Evolutionary conservation across 2,329 filamentous ascomycete genomes (phyloP), one percentile per base, ranked within the genome.

Genomic region (Phialophora tarda): DNA sequence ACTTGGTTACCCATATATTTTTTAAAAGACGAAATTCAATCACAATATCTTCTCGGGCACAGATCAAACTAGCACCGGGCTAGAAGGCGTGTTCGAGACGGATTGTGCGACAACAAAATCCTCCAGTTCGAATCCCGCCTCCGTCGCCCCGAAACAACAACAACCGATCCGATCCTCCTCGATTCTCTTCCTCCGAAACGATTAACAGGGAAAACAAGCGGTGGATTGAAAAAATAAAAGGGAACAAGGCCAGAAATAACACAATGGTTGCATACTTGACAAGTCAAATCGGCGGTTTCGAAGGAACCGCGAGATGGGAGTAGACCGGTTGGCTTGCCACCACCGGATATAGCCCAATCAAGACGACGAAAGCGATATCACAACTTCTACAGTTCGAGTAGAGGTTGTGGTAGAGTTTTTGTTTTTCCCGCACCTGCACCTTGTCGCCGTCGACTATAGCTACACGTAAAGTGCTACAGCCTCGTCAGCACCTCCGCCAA

Each of bases 1-100:
- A 34, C 32, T 12, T 34, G 8, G 3, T 44, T 7, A n/a, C 2
- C 17, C 14, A 44, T 44, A 44, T 44, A 44, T n/a, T n/a, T 44
- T 44, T 44, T 44, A 1, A 17, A n/a, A n/a, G 17, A 7, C 6
- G 5, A n/a, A 44, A 21, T 2, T 44, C 38, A 8, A 6, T 44
- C 38, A n/a, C 38, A 44, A 44, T 8, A n/a, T 44, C 38, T 7
- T 44, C 38, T n/a, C 38, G 38, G 38, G 38, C 38, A n/a, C 38
- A n/a, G 38, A 1, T 26, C 50, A 53, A 26, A 53, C 28, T 24
- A 53, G 50, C 28, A 26, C 23, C 28, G 50, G 28, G 38, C 38
- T 44, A 44, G 38, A 44, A 44, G 38, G 38, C 38, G 38, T 44
- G 38, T 44, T 44, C 38, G 38, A n/a, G 38, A 44, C 38, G 38